phyloP scores from a whole-genome alignment of 768 basidiomycete genomes.

The Russula compacta region DNA sequence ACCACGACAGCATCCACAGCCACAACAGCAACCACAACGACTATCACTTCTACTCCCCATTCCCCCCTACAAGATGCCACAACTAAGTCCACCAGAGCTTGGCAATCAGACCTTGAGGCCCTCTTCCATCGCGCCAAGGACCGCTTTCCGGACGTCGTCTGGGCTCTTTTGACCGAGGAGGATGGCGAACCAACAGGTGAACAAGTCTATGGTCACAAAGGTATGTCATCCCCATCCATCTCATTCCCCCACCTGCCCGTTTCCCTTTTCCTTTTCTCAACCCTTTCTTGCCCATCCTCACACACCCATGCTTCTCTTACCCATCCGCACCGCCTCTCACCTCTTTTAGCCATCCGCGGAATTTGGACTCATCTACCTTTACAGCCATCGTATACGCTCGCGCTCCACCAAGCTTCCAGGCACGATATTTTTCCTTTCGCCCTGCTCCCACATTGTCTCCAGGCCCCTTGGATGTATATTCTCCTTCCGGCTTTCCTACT shows the following conservation, averaged over 20 bases:
- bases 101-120: slow-evolving; percentile 72
- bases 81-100: slow-evolving; percentile 54
- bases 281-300: too few species aligned
- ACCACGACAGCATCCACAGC: neutral
- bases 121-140: slow-evolving; percentile 83
- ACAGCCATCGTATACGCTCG: slow-evolving; percentile 90
- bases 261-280: neutral
- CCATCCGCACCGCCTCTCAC: neutral
- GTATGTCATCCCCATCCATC: slow-evolving; percentile 34
- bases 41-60: slow-evolving; percentile 31
- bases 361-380: neutral
- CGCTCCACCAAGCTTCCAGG: slow-evolving; percentile 86
- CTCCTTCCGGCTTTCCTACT: slow-evolving; percentile 39
- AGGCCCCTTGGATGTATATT: slow-evolving; percentile 30
- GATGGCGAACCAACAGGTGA: slow-evolving; percentile 34
- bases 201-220: slow-evolving; percentile 91
- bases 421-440: slow-evolving; percentile 75
- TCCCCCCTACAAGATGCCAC: slow-evolving; percentile 53
- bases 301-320: neutral
- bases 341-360: neutral
- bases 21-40: neutral
- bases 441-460: slow-evolving; percentile 48
- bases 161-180: slow-evolving; percentile 56
- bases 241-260: neutral
- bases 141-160: slow-evolving; percentile 94